Evolutionary conservation across 2,329 filamentous ascomycete species (phyloP), one percentile per base, ranked within the genome.

Genomic region (Fusarium sororula): DNA sequence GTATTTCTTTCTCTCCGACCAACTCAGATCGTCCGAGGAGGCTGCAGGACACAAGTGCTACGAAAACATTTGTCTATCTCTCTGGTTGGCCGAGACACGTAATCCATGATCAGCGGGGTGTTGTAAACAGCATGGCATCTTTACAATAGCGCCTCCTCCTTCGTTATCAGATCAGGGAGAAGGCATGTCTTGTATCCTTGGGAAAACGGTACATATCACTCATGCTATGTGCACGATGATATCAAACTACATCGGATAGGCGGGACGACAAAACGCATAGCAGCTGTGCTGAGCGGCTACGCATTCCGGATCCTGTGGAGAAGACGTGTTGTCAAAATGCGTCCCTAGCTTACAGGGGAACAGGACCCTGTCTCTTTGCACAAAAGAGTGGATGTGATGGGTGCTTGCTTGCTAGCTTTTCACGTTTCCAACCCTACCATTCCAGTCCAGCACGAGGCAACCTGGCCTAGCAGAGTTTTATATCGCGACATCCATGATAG

Each of bases 1-100:
- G 69, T 70, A 73, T 57, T 62, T 73, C 37, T 65, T 55, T 51
- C 50, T 60, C 48, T 54, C 69, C 51, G 54, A 37, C 30, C 10
- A 48, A 28, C 26, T 65, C 44, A 41, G 60, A 50, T 47, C 22
- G 26, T 20, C 38, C 35, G 32, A 20, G 30, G 63, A n/a, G 35
- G 42, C 48, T 68, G 64, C 44, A 68, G 55, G 41, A 68, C 55
- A 26, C 42, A 53, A 44, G 24, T 17, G 39, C 30, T 54, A 12
- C 20, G 18, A 50, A 39, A 20, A 14, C n/a, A 30, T 30, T 30
- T 42, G 24, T 41, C 37, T 13, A 13, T 67, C 54, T 28, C 32
- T 17, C 32, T 35, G 48, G 39, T 58, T 73, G 60, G 53, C 28
- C 50, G 55, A 73, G 48, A 70, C 65, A 73, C 57, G 57, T 62